phyloP scores from a whole-genome alignment of 2,329 filamentous ascomycete species.

The Aspergillus tubingensis region DNA sequence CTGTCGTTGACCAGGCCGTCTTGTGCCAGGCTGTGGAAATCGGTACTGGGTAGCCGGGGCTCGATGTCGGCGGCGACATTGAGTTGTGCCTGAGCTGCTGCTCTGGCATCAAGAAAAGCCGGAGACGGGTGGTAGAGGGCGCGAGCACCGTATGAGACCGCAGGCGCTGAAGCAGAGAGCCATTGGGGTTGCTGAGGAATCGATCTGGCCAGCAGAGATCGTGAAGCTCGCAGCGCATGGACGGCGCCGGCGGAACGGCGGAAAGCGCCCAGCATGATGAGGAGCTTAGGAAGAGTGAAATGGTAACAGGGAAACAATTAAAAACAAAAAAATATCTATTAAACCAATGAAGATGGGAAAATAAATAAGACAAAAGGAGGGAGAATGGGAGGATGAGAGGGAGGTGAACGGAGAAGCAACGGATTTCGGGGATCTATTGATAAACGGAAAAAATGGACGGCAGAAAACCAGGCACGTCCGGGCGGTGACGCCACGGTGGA shows the following conservation, averaged over 20 bases:
- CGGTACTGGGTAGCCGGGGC: constrained; percentile 14
- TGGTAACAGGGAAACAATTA: constrained; percentile 1
- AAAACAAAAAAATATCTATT: constrained; percentile 8
- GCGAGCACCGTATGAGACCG: constrained; percentile 22
- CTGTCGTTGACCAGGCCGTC: constrained; percentile 58
- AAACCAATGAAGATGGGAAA: constrained; percentile 1
- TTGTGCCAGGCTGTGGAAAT: constrained; percentile 25
- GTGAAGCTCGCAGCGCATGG: constrained; percentile 39
- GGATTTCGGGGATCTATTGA: background rate
- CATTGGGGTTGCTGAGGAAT: constrained; percentile 32
- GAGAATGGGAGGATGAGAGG: background rate
- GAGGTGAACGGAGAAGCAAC: background rate
- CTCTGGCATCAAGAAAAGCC: constrained; percentile 26
- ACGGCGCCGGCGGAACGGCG: constrained; percentile 41
- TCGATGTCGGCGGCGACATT: constrained; percentile 21
- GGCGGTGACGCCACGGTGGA: background rate
- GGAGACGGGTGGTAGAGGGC: constrained; percentile 36
- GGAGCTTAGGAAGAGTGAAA: background rate
- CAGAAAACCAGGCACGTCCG: background rate
- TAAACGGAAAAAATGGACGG: constrained; percentile 3
- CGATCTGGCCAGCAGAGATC: constrained; percentile 29
- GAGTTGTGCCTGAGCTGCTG: too few species aligned
- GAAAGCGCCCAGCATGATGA: constrained; percentile 42
- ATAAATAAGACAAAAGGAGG: background rate
- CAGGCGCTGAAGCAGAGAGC: constrained; percentile 24